Conservation (phyloP, 2,329 filamentous ascomycete species). For the Sphaerostilbella broomeana region DNA sequence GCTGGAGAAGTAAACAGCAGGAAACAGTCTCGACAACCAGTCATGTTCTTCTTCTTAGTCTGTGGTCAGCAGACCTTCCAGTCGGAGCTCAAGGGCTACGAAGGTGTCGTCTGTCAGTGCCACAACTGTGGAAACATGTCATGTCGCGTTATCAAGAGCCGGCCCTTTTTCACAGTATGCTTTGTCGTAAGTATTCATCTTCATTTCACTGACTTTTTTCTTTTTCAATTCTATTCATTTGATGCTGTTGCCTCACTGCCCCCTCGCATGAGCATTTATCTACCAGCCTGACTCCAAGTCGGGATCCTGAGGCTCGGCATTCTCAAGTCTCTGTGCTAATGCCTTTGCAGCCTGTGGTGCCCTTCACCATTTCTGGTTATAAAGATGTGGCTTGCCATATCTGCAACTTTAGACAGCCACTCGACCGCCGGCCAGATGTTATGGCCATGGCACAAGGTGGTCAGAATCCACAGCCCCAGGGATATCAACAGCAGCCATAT, state of each 20-base stretch:
- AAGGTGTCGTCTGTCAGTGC: slow-evolving; percentile 55
- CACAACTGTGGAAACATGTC: slow-evolving; percentile 62
- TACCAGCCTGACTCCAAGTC: no score
- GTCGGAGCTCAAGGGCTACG: slow-evolving; percentile 53
- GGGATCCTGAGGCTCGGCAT: no score
- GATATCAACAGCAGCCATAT: slow-evolving; percentile 6
- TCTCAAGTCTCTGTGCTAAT: no score
- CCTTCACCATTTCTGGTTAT: slow-evolving; percentile 61
- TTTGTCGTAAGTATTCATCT: slow-evolving; percentile 50
- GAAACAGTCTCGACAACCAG: no score
- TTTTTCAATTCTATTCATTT: not conserved
- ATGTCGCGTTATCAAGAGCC: slow-evolving; percentile 53
- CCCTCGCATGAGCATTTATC: no score
- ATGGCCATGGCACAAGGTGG: slow-evolving; percentile 43
- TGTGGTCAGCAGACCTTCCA: slow-evolving; percentile 57
- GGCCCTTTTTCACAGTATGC: slow-evolving; percentile 75
- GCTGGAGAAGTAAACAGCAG: no score
- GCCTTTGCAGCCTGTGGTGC: slow-evolving; percentile 66
- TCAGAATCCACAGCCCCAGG: slow-evolving; percentile 16
- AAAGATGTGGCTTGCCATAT: slow-evolving; percentile 67
- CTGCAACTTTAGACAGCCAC: slow-evolving; percentile 68
- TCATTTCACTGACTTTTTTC: slow-evolving; percentile 1
- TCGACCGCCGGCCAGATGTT: slow-evolving; percentile 51
- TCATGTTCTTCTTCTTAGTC: slow-evolving; percentile 57
- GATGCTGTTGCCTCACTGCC: not conserved